Evolutionary conservation across 331 rosid species (phyloP).

Genomic region (Erythrophleum ivorense): DNA sequence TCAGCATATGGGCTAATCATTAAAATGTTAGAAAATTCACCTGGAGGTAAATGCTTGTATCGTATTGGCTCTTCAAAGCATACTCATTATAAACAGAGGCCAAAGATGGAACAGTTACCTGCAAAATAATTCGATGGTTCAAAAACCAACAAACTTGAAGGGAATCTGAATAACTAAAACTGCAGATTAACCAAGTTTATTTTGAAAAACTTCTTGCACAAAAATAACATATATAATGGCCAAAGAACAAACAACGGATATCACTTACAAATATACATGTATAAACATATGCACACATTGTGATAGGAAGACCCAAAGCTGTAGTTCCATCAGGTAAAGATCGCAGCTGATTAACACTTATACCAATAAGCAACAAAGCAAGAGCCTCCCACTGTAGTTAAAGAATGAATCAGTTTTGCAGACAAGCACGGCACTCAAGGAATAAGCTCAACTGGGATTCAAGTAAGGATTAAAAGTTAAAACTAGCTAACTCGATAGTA

Average conservation of each 20-base stretch:
- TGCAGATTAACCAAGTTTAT: slow-evolving; percentile 9
- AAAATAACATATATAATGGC: slow-evolving; percentile 13
- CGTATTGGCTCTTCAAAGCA: slow-evolving; percentile 97
- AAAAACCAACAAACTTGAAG: slow-evolving; percentile 34
- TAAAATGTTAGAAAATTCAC: slow-evolving; percentile 38
- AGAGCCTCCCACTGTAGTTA: slow-evolving; percentile 93
- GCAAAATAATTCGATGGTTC: slow-evolving; percentile 45
- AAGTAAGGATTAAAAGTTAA: slow-evolving; percentile 26
- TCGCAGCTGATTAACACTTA: slow-evolving; percentile 86
- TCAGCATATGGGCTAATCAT: slow-evolving; percentile 15
- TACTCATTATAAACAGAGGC: slow-evolving; percentile 95
- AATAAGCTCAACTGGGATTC: slow-evolving; percentile 27
- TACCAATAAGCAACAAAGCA: slow-evolving; percentile 86
- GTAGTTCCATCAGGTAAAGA: slow-evolving; percentile 78
- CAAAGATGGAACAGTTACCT: slow-evolving; percentile 93
- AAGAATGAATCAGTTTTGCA: slow-evolving; percentile 34
- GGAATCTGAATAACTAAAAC: slow-evolving; percentile 20
- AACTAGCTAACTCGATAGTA: slow-evolving; percentile 15
- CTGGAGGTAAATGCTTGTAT: slow-evolving; percentile 98
- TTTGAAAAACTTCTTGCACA: slow-evolving; percentile 23
- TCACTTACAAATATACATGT: slow-evolving; percentile 79
- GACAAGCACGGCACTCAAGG: slow-evolving; percentile 23
- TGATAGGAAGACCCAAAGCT: slow-evolving; percentile 73
- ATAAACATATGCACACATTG: slow-evolving; percentile 77
- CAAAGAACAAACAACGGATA: slow-evolving; percentile 11